phyloP scores from a whole-genome alignment of 148 eudicot species.

The Rhododendron vialii region DNA sequence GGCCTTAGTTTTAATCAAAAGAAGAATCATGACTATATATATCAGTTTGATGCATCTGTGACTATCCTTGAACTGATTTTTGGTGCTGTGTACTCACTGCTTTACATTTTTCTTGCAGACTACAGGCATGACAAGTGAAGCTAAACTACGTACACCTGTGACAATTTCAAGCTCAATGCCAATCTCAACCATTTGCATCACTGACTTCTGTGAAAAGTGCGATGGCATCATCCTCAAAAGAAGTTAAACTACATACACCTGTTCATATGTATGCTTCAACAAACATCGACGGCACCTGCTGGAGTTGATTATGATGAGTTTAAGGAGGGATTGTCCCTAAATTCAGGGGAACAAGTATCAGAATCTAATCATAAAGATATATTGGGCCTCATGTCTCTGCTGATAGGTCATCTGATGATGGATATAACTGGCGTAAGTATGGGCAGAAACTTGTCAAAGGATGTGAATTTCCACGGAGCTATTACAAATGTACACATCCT shows the following conservation, averaged over 20 bases:
- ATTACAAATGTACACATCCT: constrained; percentile 93
- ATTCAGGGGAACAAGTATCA: constrained; percentile 35
- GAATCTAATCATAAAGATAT: constrained; percentile 48
- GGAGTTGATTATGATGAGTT: constrained; percentile 36
- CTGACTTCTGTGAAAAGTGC: constrained; percentile 35
- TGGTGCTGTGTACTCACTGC: background rate
- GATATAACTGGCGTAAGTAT: constrained; percentile 96
- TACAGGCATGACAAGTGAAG: constrained; percentile 38
- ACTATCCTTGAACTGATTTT: constrained; percentile 6
- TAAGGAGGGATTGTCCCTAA: constrained; percentile 37
- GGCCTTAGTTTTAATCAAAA: background rate
- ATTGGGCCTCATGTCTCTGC: constrained; percentile 36
- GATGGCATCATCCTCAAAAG: constrained; percentile 35
- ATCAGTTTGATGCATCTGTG: background rate
- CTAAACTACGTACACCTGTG: background rate
- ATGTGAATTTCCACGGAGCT: constrained; percentile 94
- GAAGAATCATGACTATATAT: background rate
- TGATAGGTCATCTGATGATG: constrained; percentile 90
- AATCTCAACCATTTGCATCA: constrained; percentile 40
- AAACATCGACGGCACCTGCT: constrained; percentile 19
- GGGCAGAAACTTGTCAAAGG: constrained; percentile 99
- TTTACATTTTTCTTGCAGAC: constrained; percentile 27
- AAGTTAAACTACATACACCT: constrained; percentile 23
- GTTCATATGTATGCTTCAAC: constrained; percentile 21
- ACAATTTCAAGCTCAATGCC: constrained; percentile 37